Percentiles rank a stretch among this genome's conserved stretches.
Conservation (phyloP, 208 protist species). For the Vickermania ingenoplastis region DNA sequence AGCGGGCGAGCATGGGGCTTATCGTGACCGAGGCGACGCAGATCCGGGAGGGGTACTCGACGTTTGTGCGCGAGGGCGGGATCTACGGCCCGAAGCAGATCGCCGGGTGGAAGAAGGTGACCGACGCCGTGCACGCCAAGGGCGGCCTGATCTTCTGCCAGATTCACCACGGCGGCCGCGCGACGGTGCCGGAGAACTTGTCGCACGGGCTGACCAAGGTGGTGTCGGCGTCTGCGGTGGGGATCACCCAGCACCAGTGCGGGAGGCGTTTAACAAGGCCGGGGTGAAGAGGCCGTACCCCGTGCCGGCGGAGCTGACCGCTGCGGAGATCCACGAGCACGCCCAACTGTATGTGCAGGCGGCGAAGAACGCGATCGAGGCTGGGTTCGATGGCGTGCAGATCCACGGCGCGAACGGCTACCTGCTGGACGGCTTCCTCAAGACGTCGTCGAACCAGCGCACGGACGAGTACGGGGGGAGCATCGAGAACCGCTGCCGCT, state of each 20-base stretch:
- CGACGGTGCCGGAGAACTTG: slow-evolving; percentile 24
- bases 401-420: slow-evolving; percentile 89
- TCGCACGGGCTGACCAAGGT: slow-evolving; percentile 13
- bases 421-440: slow-evolving; percentile 82
- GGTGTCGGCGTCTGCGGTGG: slow-evolving; percentile 12
- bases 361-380: slow-evolving; percentile 50
- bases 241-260: slow-evolving; percentile 17
- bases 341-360: slow-evolving; percentile 49
- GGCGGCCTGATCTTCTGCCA: slow-evolving; percentile 52
- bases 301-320: slow-evolving; percentile 31
- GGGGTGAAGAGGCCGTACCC: slow-evolving; percentile 19
- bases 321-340: slow-evolving; percentile 43
- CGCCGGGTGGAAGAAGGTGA: slow-evolving; percentile 52
- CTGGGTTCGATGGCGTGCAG: slow-evolving; percentile 88
- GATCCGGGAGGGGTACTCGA: slow-evolving; percentile 36
- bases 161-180: slow-evolving; percentile 46
- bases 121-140: slow-evolving; percentile 60
- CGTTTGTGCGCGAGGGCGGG: slow-evolving; percentile 27
- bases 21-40: slow-evolving; percentile 63
- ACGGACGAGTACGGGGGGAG: slow-evolving; percentile 84
- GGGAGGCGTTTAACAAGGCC: slow-evolving; percentile 2
- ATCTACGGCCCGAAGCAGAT: slow-evolving; percentile 56
- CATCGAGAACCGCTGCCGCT: slow-evolving; percentile 60
- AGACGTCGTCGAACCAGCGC: slow-evolving; percentile 49
- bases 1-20: slow-evolving; percentile 55